A percentile compares a stretch with the other conserved stretches of the same genome.
Evolutionary conservation across 306 rosid genomes (phyloP).

Genomic region (Arachis stenosperma): DNA sequence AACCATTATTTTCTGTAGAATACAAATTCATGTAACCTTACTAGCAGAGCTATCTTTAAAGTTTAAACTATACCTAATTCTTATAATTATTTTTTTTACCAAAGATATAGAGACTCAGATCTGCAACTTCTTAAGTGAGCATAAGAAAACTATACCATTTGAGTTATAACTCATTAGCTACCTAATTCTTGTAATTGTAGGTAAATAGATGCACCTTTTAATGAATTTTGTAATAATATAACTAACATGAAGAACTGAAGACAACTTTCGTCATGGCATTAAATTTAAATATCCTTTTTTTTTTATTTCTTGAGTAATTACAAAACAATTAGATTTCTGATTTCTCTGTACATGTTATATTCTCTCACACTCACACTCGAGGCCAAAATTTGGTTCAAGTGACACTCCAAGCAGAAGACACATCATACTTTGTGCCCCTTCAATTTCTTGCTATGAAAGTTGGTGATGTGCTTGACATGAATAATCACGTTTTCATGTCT

Average conservation of each 20-base stretch:
- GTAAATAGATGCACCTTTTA: too few species aligned
- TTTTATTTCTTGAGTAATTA: not conserved
- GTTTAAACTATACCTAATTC: too few species aligned
- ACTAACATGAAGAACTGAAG: not conserved
- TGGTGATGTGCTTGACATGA: not conserved
- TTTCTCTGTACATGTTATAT: not conserved
- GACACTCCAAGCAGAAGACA: not conserved
- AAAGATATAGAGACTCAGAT: too few species aligned
- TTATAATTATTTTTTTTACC: too few species aligned
- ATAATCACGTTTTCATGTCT: not conserved
- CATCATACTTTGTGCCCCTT: not conserved
- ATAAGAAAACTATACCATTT: too few species aligned
- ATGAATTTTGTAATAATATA: not conserved
- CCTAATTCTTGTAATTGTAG: too few species aligned
- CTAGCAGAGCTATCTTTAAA: too few species aligned
- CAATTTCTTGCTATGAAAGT: not conserved
- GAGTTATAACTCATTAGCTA: too few species aligned
- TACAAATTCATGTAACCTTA: too few species aligned
- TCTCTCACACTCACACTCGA: not conserved
- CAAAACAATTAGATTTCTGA: not conserved
- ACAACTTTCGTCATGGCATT: not conserved
- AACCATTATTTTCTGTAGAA: too few species aligned
- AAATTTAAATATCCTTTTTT: not conserved
- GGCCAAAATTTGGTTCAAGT: not conserved
- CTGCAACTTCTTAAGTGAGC: too few species aligned